Evolutionary conservation across 257 asterid genomes (phyloP).

Genomic region (Solanum peruvianum): DNA sequence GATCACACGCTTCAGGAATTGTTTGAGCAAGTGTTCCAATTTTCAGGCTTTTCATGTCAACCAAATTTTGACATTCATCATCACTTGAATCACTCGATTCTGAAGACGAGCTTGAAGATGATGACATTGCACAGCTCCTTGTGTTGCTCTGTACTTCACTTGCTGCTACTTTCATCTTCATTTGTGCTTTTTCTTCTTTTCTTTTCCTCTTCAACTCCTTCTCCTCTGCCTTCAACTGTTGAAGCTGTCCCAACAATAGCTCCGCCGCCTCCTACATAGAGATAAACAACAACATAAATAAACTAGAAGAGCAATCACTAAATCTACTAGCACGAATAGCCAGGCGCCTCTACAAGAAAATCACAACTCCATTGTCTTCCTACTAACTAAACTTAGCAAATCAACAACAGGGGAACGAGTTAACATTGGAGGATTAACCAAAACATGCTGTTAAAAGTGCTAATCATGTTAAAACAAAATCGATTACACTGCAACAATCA

Average conservation of each 20-base stretch:
- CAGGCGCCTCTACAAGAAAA: not conserved
- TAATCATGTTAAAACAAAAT: not conserved
- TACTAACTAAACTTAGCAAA: not conserved
- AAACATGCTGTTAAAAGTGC: not conserved
- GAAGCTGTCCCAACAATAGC: conserved; percentile 34
- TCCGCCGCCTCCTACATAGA: conserved; percentile 49
- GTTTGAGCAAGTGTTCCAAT: not conserved
- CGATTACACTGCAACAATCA: not conserved
- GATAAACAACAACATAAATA: not conserved
- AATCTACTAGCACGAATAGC: not conserved
- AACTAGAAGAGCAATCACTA: not conserved
- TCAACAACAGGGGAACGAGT: not conserved
- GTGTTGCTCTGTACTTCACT: not conserved
- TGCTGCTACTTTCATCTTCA: conserved; percentile 11
- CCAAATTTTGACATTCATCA: conserved; percentile 53
- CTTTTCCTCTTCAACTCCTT: conserved; percentile 28
- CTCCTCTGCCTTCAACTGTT: conserved; percentile 35
- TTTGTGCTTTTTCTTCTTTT: conserved; percentile 32
- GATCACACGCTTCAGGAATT: not conserved
- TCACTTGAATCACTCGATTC: conserved; percentile 80
- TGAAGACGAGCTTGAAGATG: conserved; percentile 43
- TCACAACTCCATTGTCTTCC: not conserved
- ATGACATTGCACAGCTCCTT: not conserved
- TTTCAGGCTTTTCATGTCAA: conserved; percentile 21
- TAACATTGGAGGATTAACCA: not conserved